Evolutionary conservation across 192 early-diverging fungal species (phyloP).

Genomic region (Chytriomyces hyalinus): DNA sequence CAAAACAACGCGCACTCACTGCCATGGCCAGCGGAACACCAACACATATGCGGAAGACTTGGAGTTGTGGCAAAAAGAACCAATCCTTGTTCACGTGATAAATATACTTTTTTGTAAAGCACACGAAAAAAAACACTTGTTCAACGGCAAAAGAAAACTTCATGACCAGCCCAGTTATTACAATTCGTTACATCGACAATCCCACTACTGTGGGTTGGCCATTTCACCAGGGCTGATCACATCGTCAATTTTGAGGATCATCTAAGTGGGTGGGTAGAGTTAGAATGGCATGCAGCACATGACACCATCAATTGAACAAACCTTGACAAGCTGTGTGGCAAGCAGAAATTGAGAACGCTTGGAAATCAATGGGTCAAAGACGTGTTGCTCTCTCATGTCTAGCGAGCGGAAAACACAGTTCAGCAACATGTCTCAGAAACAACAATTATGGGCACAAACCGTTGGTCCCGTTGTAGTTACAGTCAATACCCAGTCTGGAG

Average conservation of each 20-base stretch:
- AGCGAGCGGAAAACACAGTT: slow-evolving; percentile 3
- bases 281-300: neutral
- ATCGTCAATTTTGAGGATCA: slow-evolving; percentile 56
- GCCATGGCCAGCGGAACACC: neutral
- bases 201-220: slow-evolving; percentile 26
- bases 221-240: slow-evolving; percentile 47
- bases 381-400: slow-evolving; percentile 98
- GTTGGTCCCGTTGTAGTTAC: slow-evolving; percentile 88
- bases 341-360: slow-evolving; percentile 98
- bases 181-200: no score
- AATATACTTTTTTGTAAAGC: slow-evolving; percentile 10
- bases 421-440: neutral
- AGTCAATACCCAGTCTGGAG: slow-evolving; percentile 92
- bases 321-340: slow-evolving; percentile 98
- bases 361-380: slow-evolving; percentile 98
- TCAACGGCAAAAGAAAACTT: neutral
- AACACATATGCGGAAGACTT: neutral
- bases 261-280: neutral
- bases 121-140: slow-evolving; percentile 7
- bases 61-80: neutral
- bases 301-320: slow-evolving; percentile 58
- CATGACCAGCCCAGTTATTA: no score
- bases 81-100: neutral
- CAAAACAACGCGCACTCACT: neutral
- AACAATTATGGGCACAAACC: slow-evolving; percentile 44